phyloP scores from a whole-genome alignment of 495 filamentous ascomycete species.

The Astrothelium macrocarpum region DNA sequence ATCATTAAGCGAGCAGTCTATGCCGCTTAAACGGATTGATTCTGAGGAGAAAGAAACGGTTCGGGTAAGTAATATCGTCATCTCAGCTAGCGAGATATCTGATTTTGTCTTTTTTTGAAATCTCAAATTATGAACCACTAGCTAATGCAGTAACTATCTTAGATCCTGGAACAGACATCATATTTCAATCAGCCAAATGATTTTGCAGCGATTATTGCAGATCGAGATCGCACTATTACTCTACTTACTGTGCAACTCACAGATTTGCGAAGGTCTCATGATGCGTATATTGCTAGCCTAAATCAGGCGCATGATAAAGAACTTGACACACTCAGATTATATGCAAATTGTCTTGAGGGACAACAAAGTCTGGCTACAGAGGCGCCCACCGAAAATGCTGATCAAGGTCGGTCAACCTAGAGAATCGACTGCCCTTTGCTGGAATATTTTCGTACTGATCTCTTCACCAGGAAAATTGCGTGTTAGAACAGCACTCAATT shows the following conservation, averaged over 20 bases:
- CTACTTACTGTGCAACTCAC: slow-evolving; percentile 22
- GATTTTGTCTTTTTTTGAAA: too few relatives aligned
- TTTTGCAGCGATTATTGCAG: background rate
- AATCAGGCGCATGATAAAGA: slow-evolving; percentile 25
- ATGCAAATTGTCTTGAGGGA: slow-evolving; percentile 25
- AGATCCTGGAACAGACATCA: slow-evolving; percentile 18
- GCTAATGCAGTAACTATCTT: slow-evolving; percentile 13
- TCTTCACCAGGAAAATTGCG: slow-evolving; percentile 3
- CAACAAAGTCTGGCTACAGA: slow-evolving; percentile 10
- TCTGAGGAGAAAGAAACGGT: background rate
- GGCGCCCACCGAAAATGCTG: background rate
- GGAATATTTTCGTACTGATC: too few relatives aligned
- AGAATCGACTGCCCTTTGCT: too few relatives aligned
- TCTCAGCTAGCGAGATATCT: background rate
- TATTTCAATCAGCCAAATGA: slow-evolving; percentile 12
- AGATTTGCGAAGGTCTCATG: slow-evolving; percentile 24
- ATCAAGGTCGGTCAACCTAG: background rate
- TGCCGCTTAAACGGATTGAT: background rate
- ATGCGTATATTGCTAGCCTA: slow-evolving; percentile 27
- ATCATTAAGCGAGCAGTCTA: background rate
- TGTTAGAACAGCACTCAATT: slow-evolving; percentile 7
- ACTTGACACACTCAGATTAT: slow-evolving; percentile 23
- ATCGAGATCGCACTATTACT: slow-evolving; percentile 1
- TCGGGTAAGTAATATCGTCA: background rate
- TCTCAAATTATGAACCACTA: background rate